A percentile compares a stretch with the other conserved stretches of the same genome.
Evolutionary conservation across 192 early-diverging fungal species (phyloP).

Genomic region (Coemansia sp.): DNA sequence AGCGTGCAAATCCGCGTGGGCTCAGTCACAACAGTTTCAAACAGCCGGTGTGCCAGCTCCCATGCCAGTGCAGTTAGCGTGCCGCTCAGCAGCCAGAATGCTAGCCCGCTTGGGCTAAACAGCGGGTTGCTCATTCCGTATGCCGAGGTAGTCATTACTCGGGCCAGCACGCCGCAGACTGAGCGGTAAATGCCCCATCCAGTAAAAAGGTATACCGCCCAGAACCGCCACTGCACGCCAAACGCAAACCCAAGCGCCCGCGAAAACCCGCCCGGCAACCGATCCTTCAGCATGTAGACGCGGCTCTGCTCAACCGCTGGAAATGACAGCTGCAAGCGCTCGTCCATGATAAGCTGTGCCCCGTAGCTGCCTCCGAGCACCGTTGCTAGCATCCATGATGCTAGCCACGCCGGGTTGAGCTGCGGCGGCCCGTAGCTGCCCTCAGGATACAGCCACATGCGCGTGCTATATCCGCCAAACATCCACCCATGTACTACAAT

Average conservation of each 20-base stretch:
- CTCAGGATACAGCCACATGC: conserved; percentile 50
- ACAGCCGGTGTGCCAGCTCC: conserved; percentile 53
- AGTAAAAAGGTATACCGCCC: conserved; percentile 40
- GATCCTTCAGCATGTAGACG: conserved; percentile 41
- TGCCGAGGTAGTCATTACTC: conserved; percentile 35
- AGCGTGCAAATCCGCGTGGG: conserved; percentile 49
- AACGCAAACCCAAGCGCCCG: conserved; percentile 28
- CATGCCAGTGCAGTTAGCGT: conserved; percentile 31
- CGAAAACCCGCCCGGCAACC: conserved; percentile 35
- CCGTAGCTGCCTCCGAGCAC: conserved; percentile 28
- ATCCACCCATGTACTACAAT: conserved; percentile 27
- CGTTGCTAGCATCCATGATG: conserved; percentile 27
- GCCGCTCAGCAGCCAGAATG: conserved; percentile 41
- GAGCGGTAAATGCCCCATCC: conserved; percentile 45
- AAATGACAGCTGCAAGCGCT: conserved; percentile 50
- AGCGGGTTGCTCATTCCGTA: conserved; percentile 46
- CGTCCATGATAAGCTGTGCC: conserved; percentile 23
- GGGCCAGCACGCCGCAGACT: conserved; percentile 30
- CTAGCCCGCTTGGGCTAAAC: conserved; percentile 24
- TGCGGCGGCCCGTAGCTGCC: conserved; percentile 47
- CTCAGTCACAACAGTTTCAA: conserved; percentile 45
- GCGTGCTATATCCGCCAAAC: conserved; percentile 24
- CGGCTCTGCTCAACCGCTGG: conserved; percentile 48
- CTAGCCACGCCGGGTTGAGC: conserved; percentile 48
- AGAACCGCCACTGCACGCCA: conserved; percentile 29